These are phyloP conservation scores for Coemansia javaensis DNA, from an alignment of 192 early-diverging fungal species.

Conservation along the genomic window DNA sequence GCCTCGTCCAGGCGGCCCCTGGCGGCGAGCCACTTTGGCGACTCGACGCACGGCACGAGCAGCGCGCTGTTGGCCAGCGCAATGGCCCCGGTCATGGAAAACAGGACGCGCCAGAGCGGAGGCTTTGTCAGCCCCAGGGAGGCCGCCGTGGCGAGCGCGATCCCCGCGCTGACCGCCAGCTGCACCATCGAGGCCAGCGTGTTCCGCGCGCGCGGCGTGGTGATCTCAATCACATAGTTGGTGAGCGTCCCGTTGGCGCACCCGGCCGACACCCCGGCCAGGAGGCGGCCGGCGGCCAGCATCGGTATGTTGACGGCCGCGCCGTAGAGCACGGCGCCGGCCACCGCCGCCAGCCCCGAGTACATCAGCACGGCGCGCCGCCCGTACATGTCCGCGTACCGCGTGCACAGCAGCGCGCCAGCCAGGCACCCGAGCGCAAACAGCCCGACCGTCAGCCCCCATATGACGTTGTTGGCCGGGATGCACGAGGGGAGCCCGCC, in stretches of 20 bases:
- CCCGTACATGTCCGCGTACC: conserved; percentile 54
- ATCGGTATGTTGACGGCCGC: conserved; percentile 54
- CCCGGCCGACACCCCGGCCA: conserved; percentile 66
- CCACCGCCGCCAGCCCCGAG: conserved; percentile 59
- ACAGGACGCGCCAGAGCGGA: conserved; percentile 66
- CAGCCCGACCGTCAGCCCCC: conserved; percentile 53
- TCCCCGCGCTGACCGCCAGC: conserved; percentile 67
- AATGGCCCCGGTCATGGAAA: conserved; percentile 56
- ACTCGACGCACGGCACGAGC: conserved; percentile 66
- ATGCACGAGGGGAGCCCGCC: conserved; percentile 29
- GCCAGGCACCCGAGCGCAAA: conserved; percentile 58
- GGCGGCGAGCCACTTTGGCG: conserved; percentile 65
- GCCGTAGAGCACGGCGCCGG: conserved; percentile 55
- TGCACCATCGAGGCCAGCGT: conserved; percentile 66
- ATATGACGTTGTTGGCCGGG: conserved; percentile 25
- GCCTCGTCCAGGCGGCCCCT: conserved; percentile 53
- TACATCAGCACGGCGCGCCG: conserved; percentile 59
- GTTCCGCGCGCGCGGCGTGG: conserved; percentile 64
- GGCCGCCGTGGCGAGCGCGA: conserved; percentile 57
- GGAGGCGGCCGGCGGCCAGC: conserved; percentile 62
- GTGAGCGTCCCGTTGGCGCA: conserved; percentile 53
- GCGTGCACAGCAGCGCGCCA: conserved; percentile 56
- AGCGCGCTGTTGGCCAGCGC: conserved; percentile 47
- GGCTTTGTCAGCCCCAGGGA: conserved; percentile 57
- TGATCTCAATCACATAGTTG: conserved; percentile 70